Evolutionary conservation across 352 stramenopile species (phyloP), one percentile per base, ranked within the genome.

Genomic region (Phytophthora quininea): DNA sequence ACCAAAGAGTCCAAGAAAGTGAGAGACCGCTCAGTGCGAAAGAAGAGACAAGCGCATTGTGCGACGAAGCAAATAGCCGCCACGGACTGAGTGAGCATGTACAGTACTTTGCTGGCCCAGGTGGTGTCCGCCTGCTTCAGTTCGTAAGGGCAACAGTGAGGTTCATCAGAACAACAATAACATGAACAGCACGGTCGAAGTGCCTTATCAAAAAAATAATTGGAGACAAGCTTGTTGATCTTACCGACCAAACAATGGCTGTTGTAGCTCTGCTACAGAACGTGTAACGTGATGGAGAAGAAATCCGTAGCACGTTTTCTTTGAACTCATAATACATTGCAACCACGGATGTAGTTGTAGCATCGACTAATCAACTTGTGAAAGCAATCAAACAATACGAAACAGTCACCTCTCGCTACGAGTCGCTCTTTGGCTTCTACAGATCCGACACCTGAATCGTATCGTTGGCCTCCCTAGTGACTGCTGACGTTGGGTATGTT

Each of bases 121-220:
- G 42, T 38, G 48, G 31, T 61, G 53, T 46, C 46, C 48, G 46
- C 27, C 38, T 53, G 47, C 46, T 59, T 27, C 24, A 10, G 19
- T 10, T 60, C 32, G 9, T 59, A n/a, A 7, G 45, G 52, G 19
- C 40, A 33, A 59, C 63, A 61, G 30, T 52, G 47, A 58, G 47
- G 35, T 43, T 59, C 40, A 58, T 58, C 48, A 58, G 37, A 51
- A 66, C 54, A 42, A 53, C 58, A 59, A 24, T 24, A 24, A 24
- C 19, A 24, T 24, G 48, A 69, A 49, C 60, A 61, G 54, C 53
- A 73, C 54, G 65, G 61, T 59, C 50, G 60, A 69, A 69, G 48
- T 64, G 53, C 45, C 58, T 59, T 67, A 37, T 72, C 53, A 60
- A 15, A 32, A 35, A 62, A 53, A 37, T 31, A 38, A 53, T 49